Conservation (phyloP, 2,329 filamentous ascomycete genomes). For the Xylariaceae sp. region DNA sequence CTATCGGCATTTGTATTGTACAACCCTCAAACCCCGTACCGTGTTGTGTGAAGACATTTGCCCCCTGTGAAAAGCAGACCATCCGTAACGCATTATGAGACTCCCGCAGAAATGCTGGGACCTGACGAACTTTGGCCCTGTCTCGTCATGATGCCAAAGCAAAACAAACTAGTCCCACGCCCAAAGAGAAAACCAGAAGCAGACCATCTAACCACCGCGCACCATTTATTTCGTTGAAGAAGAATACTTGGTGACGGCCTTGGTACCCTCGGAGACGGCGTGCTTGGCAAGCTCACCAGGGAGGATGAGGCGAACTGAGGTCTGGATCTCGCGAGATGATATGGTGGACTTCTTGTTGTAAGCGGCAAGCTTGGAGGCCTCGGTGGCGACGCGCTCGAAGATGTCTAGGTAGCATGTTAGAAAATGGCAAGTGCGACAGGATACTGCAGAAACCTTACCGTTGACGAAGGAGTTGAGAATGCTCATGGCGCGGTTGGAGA, state of each 20-base stretch:
- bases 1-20: conserved; percentile 69
- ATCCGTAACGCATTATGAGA: conserved; percentile 74
- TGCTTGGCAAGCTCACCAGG: conserved; percentile 99
- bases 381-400: conserved; percentile 98
- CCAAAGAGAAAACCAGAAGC: conserved; percentile 54
- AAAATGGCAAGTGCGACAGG: conserved; percentile 7
- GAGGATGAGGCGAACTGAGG: conserved; percentile 95
- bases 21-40: conserved; percentile 68
- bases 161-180: conserved; percentile 48
- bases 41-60: conserved; percentile 63
- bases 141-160: conserved; percentile 59
- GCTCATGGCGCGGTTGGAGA: conserved; percentile 99
- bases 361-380: conserved; percentile 97
- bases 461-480: conserved; percentile 99
- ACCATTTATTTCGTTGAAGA: conserved; percentile 91
- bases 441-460: conserved; percentile 55
- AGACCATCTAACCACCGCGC: conserved; percentile 31
- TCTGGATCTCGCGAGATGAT: conserved; percentile 98
- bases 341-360: conserved; percentile 99
- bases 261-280: conserved; percentile 98
- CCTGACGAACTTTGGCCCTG: conserved; percentile 40
- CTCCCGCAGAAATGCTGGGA: conserved; percentile 42
- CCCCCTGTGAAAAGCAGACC: conserved; percentile 60
- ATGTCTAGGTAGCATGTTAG: conserved; percentile 63
- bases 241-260: conserved; percentile 99